Percentiles rank a stretch among this genome's conserved stretches.
phyloP scores from a whole-genome alignment of 2,329 filamentous ascomycete species.

The Claviceps arundinis region DNA sequence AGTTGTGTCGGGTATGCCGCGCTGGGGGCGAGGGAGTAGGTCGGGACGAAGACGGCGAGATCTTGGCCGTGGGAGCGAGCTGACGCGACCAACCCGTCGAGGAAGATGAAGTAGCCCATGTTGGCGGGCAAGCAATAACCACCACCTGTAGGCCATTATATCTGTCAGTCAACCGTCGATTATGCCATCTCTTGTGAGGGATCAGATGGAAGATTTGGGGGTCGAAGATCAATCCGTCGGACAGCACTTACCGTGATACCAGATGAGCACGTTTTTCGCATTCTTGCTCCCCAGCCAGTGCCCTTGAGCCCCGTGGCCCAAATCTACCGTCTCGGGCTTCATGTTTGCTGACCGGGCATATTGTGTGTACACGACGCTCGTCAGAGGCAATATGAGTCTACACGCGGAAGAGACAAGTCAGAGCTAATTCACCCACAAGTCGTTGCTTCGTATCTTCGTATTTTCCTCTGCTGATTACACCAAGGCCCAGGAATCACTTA shows the following conservation, averaged over 20 bases:
- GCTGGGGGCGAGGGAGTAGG: conserved; percentile 10
- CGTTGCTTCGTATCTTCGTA: no score
- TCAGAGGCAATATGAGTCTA: conserved; percentile 10
- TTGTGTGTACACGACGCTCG: conserved; percentile 8
- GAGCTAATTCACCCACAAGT: no score
- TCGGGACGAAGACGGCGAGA: conserved; percentile 10
- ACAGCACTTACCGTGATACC: conserved; percentile 11
- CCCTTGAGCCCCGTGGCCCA: conserved; percentile 8
- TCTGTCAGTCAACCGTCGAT: background rate
- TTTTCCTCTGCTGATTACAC: no score
- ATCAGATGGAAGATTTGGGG: no score
- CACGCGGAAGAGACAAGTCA: no score
- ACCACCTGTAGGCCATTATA: conserved; percentile 5
- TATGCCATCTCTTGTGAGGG: no score
- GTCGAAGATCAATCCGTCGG: background rate
- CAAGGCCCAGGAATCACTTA: background rate
- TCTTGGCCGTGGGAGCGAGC: conserved; percentile 6
- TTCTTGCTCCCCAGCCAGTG: conserved; percentile 12
- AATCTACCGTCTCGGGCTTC: conserved; percentile 9
- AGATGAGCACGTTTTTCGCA: conserved; percentile 11
- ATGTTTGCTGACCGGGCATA: conserved; percentile 8
- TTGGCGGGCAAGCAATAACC: conserved; percentile 12
- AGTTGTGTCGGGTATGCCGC: conserved; percentile 12
- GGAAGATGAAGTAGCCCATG: conserved; percentile 10
- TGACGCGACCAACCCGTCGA: conserved; percentile 7